phyloP scores from a whole-genome alignment of 495 filamentous ascomycete species.

The Aspergillus sclerotioniger region DNA sequence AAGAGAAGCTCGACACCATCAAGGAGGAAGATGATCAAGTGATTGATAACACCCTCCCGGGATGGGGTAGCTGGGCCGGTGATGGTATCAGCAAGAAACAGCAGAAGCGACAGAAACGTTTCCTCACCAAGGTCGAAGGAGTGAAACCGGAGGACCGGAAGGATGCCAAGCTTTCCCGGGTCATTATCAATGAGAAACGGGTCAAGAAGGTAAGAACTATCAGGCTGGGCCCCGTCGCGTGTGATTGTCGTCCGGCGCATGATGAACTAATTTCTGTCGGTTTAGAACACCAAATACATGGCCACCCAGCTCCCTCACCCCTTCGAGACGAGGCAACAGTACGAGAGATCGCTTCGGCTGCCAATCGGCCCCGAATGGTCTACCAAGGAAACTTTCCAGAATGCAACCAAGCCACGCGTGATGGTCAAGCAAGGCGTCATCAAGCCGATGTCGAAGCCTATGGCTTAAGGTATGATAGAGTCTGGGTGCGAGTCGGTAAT shows the following conservation, averaged over 20 bases:
- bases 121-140: slow-evolving; percentile 71
- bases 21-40: slow-evolving; percentile 83
- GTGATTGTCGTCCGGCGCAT: slow-evolving; percentile 1
- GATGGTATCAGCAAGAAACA: slow-evolving; percentile 68
- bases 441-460: slow-evolving; percentile 79
- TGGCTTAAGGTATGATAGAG: slow-evolving; percentile 39
- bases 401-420: slow-evolving; percentile 83
- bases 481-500: slow-evolving; percentile 7
- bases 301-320: slow-evolving; percentile 78
- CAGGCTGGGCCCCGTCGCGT: not conserved
- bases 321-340: slow-evolving; percentile 83
- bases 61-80: slow-evolving; percentile 91
- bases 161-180: slow-evolving; percentile 74
- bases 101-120: slow-evolving; percentile 59
- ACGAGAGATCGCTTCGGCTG: slow-evolving; percentile 81
- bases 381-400: slow-evolving; percentile 91
- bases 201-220: slow-evolving; percentile 72
- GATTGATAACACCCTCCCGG: slow-evolving; percentile 79
- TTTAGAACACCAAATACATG: slow-evolving; percentile 81
- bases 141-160: slow-evolving; percentile 72
- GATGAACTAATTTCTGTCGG: slow-evolving; percentile 27
- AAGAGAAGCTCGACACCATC: slow-evolving; percentile 71
- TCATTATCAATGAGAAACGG: slow-evolving; percentile 91
- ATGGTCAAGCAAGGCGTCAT: slow-evolving; percentile 93
- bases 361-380: slow-evolving; percentile 93